Base-by-base conservation (phyloP, 768 basidiomycete species). In the Phlebiopsis flavidoalba region DNA sequence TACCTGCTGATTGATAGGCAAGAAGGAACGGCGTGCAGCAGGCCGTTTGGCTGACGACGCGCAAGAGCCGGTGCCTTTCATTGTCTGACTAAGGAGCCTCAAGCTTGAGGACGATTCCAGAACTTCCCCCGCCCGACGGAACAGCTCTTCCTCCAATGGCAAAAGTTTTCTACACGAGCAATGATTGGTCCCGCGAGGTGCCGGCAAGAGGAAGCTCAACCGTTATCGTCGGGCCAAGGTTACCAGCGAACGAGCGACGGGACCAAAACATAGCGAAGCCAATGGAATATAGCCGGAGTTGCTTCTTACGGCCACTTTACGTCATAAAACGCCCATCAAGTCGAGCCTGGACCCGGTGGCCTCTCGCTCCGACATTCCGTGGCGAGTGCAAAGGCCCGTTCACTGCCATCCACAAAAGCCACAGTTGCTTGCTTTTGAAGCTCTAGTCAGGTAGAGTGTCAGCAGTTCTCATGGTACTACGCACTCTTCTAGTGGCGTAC, bases 31-130 rank as follows among this genome's bases (percentile, higher is more conserved):
- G 35, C 12, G 52, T 35, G 52, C 31, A 5, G 52, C 11, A 26
- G 15, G 52, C 35, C 33, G 15, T 53, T 53, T 53, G 14, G 24
- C 24, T 26, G 50, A 31, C 26, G 26, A 53, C 33, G 52, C 24
- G 26, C 26, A 7, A 22, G 26, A 31, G 50, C 50, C 50, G 50
- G 50, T 22, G 22, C 11, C 35, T 53, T 33, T 53, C 12, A 8
- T n/a, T n/a, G 52, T 53, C 52, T 36, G 52, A 53, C 52, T 33
- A 53, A 53, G 36, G 52, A 53, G 52, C 52, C 52, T 53, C 50
- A 51, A 51, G 48, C 48, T n/a, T 24, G 50, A 51, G 17, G 35
- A 36, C 31, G 33, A 53, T 53, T 53, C 52, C 52, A 53, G 52
- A 53, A 53, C 52, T 17, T 43, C 40, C 40, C 17, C 40, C 17